Conservation (phyloP, 1,139 yeast species). For the Candida sojae region DNA sequence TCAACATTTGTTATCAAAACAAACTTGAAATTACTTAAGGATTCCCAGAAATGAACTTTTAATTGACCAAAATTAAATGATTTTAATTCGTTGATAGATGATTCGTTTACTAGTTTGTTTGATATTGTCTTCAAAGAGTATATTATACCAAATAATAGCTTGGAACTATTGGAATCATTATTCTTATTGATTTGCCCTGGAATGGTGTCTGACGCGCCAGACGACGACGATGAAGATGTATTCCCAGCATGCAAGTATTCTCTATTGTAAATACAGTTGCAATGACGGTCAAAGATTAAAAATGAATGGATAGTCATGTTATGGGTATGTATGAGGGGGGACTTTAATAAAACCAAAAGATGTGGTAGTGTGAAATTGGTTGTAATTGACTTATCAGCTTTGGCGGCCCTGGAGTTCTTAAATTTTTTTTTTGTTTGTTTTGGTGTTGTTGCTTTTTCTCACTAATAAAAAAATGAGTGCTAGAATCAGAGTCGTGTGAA, state of each 20-base stretch:
- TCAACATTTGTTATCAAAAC: constrained; percentile 70
- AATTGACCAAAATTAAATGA: constrained; percentile 73
- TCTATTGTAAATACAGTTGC: constrained; percentile 72
- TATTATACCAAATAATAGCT: constrained; percentile 84
- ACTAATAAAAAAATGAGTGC: too few species aligned
- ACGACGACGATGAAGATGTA: constrained; percentile 1
- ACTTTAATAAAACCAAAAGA: too few species aligned
- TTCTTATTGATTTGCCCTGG: constrained; percentile 53
- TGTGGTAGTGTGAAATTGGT: too few species aligned
- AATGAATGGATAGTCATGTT: constrained; percentile 64
- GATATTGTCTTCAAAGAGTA: constrained; percentile 79
- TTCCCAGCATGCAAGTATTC: constrained; percentile 46
- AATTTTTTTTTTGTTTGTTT: too few species aligned
- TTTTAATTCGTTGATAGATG: constrained; percentile 49
- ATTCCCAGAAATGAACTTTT: constrained; percentile 77
- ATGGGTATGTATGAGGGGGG: background rate
- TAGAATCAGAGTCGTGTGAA: too few species aligned
- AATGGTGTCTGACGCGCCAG: constrained; percentile 13
- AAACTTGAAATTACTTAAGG: constrained; percentile 77
- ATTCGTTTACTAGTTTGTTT: constrained; percentile 52
- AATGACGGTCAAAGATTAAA: constrained; percentile 88
- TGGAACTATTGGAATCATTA: constrained; percentile 66
- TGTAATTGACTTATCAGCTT: too few species aligned
- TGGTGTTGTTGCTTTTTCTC: too few species aligned
- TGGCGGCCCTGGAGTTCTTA: too few species aligned